Percentiles rank a stretch among this genome's conserved stretches.
Conservation (phyloP, 2,329 filamentous ascomycete genomes). For the Diplodia mutila region DNA sequence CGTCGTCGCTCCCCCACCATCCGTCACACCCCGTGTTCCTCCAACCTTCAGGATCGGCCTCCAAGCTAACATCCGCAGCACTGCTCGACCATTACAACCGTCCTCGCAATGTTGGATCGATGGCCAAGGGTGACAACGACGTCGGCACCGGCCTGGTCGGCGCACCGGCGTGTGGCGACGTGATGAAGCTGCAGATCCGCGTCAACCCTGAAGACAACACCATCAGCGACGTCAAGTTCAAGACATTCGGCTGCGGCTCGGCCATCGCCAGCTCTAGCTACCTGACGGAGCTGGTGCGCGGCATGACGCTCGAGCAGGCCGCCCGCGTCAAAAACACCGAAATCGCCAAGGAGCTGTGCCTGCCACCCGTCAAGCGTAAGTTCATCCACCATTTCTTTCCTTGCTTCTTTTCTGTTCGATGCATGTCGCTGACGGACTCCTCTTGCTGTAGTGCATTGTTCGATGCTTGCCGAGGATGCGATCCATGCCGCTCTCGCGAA, state of each 20-base stretch:
- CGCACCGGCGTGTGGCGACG: slow-evolving; percentile 88
- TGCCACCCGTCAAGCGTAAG: slow-evolving; percentile 85
- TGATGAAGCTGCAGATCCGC: slow-evolving; percentile 92
- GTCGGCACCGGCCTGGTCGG: slow-evolving; percentile 91
- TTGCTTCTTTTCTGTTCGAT: background rate
- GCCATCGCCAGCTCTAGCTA: slow-evolving; percentile 96
- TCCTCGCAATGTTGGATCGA: slow-evolving; percentile 77
- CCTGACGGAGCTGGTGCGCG: slow-evolving; percentile 89
- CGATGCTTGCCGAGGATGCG: slow-evolving; percentile 88
- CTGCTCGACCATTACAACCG: slow-evolving; percentile 80
- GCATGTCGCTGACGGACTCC: no score
- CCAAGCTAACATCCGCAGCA: slow-evolving; percentile 49
- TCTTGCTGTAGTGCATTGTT: slow-evolving; percentile 70
- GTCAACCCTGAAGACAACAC: slow-evolving; percentile 86
- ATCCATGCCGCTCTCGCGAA: slow-evolving; percentile 91
- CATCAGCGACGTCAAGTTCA: slow-evolving; percentile 95
- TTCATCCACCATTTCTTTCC: slow-evolving; percentile 33
- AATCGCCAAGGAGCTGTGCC: slow-evolving; percentile 93
- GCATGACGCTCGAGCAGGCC: slow-evolving; percentile 95
- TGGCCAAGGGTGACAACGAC: slow-evolving; percentile 77
- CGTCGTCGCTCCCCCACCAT: background rate
- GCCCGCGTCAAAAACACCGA: slow-evolving; percentile 93
- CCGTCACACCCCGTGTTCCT: background rate
- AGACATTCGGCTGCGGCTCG: slow-evolving; percentile 93
- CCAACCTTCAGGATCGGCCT: background rate